These are phyloP conservation scores for Voacanga thouarsii DNA, from an alignment of 257 asterid genomes.

Conservation along the genomic window DNA sequence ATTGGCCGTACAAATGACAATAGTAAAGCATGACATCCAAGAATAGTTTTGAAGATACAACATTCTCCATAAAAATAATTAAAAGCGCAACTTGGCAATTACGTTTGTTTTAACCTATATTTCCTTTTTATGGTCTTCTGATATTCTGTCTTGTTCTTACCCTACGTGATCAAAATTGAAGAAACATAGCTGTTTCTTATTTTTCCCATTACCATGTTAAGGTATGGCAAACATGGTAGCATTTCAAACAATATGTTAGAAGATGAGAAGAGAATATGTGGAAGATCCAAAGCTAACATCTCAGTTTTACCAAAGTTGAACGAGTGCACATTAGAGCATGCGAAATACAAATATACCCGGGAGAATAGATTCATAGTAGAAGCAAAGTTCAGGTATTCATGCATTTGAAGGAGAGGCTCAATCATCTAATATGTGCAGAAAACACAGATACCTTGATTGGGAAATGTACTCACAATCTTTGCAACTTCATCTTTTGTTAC, in stretches of 20 bases:
- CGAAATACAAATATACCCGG: neutral
- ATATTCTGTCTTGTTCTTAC: neutral
- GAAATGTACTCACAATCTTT: slow-evolving; percentile 61
- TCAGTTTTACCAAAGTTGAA: neutral
- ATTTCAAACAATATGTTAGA: neutral
- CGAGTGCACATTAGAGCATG: neutral
- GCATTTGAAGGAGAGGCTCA: neutral
- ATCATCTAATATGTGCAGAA: slow-evolving; percentile 5
- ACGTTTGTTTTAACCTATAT: neutral
- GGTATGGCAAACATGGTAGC: no score
- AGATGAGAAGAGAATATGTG: neutral
- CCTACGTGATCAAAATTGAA: neutral
- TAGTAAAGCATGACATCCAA: neutral
- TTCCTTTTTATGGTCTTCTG: neutral
- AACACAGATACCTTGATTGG: slow-evolving; percentile 67
- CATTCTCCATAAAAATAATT: neutral
- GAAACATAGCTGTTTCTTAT: neutral
- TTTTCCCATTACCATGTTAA: neutral
- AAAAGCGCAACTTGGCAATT: neutral
- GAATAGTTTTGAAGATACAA: neutral
- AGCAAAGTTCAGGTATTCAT: neutral
- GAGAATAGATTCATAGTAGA: neutral
- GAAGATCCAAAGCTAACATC: neutral
- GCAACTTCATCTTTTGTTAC: slow-evolving; percentile 60
- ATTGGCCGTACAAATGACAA: neutral